Evolutionary conservation across 306 rosid species (phyloP).

Genomic region (Fragaria iinumae): DNA sequence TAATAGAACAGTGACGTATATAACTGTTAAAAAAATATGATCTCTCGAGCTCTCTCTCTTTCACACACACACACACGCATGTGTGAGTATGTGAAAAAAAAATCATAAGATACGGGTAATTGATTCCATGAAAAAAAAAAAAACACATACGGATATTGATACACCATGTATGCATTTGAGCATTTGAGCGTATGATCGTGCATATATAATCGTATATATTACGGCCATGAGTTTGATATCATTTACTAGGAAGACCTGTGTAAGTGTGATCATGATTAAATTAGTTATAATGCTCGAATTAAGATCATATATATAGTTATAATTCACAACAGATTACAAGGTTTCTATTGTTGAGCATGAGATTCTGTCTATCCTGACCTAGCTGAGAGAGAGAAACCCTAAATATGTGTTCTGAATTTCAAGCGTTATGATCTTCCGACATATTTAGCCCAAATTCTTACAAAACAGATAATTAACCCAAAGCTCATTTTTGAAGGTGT

Average conservation of each 20-base stretch:
- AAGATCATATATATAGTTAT: too few species aligned
- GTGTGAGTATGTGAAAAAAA: not conserved
- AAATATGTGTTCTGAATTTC: too few species aligned
- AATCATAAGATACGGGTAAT: not conserved
- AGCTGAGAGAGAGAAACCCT: not conserved
- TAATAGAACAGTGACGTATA: constrained; percentile 53
- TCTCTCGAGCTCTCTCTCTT: not conserved
- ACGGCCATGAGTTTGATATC: not conserved
- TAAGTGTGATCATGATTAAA: not conserved
- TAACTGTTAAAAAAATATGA: constrained; percentile 30
- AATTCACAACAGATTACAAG: not conserved
- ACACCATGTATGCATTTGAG: not conserved
- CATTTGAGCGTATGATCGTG: too few species aligned
- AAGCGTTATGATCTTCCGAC: too few species aligned
- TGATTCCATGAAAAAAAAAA: too few species aligned
- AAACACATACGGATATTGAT: not conserved
- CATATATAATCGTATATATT: not conserved
- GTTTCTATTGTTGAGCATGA: too few species aligned
- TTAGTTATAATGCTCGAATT: too few species aligned
- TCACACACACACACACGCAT: not conserved
- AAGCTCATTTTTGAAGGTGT: too few species aligned
- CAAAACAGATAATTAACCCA: too few species aligned
- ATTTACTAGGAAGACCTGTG: not conserved
- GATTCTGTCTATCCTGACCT: too few species aligned
- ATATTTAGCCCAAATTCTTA: too few species aligned